A percentile compares a stretch with the other conserved stretches of the same genome.
Conservation (phyloP, 441 rosid genomes). For the Populus hybrid region DNA sequence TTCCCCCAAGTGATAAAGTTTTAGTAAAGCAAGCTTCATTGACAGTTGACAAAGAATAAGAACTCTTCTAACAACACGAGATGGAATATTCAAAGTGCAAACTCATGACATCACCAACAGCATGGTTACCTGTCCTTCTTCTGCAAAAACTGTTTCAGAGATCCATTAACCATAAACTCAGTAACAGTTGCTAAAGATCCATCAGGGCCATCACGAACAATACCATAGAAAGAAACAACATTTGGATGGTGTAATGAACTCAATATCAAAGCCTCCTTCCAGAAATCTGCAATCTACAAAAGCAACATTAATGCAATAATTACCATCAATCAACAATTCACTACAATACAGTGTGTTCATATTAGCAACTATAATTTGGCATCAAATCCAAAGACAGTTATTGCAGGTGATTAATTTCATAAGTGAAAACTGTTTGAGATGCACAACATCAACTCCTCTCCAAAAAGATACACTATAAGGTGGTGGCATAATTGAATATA, state of each 20-base stretch:
- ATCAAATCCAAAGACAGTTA: not conserved
- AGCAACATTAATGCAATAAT: slow-evolving; percentile 20
- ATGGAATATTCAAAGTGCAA: slow-evolving; percentile 5
- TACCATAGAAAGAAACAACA: slow-evolving; percentile 96
- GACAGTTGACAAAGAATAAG: slow-evolving; percentile 1
- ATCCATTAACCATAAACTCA: slow-evolving; percentile 97
- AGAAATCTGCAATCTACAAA: slow-evolving; percentile 89
- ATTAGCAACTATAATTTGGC: slow-evolving; percentile 1
- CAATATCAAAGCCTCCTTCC: slow-evolving; percentile 94
- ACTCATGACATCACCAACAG: slow-evolving; percentile 13
- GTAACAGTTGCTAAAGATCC: slow-evolving; percentile 96
- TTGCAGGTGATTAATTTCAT: not conserved
- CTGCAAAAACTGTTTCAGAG: slow-evolving; percentile 94
- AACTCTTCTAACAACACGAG: slow-evolving; percentile 2
- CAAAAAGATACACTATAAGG: not conserved
- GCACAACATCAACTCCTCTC: not conserved
- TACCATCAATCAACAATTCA: slow-evolving; percentile 12
- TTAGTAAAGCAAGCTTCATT: not conserved
- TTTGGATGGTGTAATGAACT: slow-evolving; percentile 99
- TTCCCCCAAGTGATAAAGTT: slow-evolving; percentile 9
- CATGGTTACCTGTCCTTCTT: slow-evolving; percentile 87
- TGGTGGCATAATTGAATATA: not conserved
- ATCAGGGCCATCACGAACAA: slow-evolving; percentile 99
- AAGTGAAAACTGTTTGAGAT: not conserved
- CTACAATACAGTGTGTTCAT: slow-evolving; percentile 1